Base-by-base conservation (phyloP, 345 rosid species). In the Salix brachista region DNA sequence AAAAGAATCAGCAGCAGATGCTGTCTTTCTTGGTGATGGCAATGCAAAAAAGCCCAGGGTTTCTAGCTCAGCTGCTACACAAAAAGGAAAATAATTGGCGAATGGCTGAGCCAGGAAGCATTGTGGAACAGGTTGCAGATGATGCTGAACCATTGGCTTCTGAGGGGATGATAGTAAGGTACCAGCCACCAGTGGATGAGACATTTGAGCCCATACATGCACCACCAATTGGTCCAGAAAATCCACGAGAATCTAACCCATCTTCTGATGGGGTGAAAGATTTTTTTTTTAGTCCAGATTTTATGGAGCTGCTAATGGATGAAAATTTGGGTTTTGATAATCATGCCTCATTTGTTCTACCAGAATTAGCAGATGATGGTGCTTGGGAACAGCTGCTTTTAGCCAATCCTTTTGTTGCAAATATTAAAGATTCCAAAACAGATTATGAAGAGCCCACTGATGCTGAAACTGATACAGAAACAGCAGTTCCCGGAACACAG, bases 1-100 rank as follows among this genome's bases (percentile, higher is more conserved):
- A 96, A 86, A 90, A 88, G 83, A 91, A 89, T 80, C 98, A 92
- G 75, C 96, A 93, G 76, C 94, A 92, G 89, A 85, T 96, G 99
- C 90, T 96, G 56, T 96, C 99, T 6, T 93, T 96, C 84, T 81
- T 96, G 72, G 89, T 93, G 34, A 88, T 92, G 99, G 97, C 91
- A 37, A 87, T 96, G 91, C 93, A 93, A 86, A 91, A 96, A 86
- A 91, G 80, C 67, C 99, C 99, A 0, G 87, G 89, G 67, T 82
- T 96, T 77, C 79, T 96, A 80, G 85, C 85, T 80, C 96, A 93
- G 88, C 82, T 96, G 80, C 91, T 93, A 75, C 84, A 90, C 10
- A 90, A 92, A 2, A 91, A 94, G 76, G 96, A 91, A 60, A 91
- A 86, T 36, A 84, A 69, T 56, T 89, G 91, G 92, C 82, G 90